A percentile compares a stretch with the other conserved stretches of the same genome.
Evolutionary conservation across 108 stramenopile species (phyloP).

Genomic region (Discostella pseudostelligera): DNA sequence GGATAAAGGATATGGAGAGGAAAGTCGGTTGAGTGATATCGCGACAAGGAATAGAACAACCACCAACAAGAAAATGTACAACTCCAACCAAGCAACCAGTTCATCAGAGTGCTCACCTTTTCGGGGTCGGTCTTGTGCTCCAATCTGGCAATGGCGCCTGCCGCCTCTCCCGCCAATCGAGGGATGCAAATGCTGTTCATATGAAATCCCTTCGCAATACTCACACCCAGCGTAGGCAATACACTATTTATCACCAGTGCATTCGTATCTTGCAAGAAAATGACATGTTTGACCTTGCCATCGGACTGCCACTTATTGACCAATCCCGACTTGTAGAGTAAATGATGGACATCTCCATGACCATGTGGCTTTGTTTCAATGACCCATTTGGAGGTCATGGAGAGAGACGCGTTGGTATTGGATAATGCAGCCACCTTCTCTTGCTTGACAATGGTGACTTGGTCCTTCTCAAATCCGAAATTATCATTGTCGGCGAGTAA

Average conservation of each 20-base stretch:
- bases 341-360: constrained; percentile 98
- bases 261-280: constrained; percentile 99
- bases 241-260: constrained; percentile 93
- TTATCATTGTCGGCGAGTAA: constrained; percentile 86
- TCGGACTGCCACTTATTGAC: constrained; percentile 82
- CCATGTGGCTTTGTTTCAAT: constrained; percentile 99
- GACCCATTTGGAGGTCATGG: constrained; percentile 81
- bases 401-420: constrained; percentile 85
- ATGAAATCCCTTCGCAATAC: constrained; percentile 78
- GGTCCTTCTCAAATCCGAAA: constrained; percentile 88
- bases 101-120: constrained; percentile 42
- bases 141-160: constrained; percentile 95
- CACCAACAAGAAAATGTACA: background rate
- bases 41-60: no score
- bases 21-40: no score
- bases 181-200: constrained; percentile 99
- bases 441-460: constrained; percentile 82
- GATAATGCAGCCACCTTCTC: constrained; percentile 95
- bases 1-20: background rate
- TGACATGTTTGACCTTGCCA: constrained; percentile 78
- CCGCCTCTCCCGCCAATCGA: constrained; percentile 95
- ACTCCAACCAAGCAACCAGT: background rate
- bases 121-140: constrained; percentile 89
- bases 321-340: constrained; percentile 85
- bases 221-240: constrained; percentile 94